These are phyloP conservation scores for Plasmodium cynomolgi DNA, from an alignment of 169 alveolate species.

Conservation along the genomic window DNA sequence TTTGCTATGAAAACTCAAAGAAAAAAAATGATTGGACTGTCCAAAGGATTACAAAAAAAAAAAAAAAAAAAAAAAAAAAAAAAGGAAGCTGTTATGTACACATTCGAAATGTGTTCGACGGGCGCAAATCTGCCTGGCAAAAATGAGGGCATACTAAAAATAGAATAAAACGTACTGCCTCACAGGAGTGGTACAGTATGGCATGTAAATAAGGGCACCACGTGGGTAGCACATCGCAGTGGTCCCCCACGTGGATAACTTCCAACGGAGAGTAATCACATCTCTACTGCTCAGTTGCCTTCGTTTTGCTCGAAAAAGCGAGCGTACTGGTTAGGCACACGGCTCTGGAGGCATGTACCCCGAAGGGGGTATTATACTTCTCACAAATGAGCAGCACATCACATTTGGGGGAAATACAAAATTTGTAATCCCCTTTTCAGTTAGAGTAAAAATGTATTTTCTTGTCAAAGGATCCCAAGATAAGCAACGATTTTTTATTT, in stretches of 20 bases:
- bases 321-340: background rate
- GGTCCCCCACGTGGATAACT: background rate
- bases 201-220: background rate
- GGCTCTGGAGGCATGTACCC: background rate
- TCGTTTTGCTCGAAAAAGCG: background rate
- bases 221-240: background rate
- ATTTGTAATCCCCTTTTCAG: background rate
- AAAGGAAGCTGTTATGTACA: background rate
- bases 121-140: background rate
- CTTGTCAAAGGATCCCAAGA: constrained; percentile 71
- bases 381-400: background rate
- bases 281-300: background rate
- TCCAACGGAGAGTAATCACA: background rate
- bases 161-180: background rate
- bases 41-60: background rate
- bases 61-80: background rate
- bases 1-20: background rate
- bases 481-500: constrained; percentile 56
- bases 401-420: background rate
- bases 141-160: background rate
- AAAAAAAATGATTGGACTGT: background rate
- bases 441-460: constrained; percentile 60
- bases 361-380: background rate
- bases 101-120: background rate
- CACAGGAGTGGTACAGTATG: background rate